Evolutionary conservation across 345 rosid species (phyloP), one percentile per base, ranked within the genome.

Genomic region (Mercurialis annua): DNA sequence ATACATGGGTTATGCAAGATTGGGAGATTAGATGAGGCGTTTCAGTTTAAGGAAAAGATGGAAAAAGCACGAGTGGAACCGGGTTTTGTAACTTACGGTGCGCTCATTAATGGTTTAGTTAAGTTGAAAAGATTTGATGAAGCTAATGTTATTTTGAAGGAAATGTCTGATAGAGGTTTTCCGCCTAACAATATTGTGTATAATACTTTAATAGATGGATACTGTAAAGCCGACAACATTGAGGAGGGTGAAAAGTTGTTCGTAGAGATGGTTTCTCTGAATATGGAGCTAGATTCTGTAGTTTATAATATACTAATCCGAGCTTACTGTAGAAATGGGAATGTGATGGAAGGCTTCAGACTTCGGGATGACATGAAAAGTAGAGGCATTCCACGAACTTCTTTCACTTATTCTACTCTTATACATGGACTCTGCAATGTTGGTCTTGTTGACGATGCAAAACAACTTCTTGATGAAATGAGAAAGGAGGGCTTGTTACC

Each of bases 131-230:
- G 78, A 76, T 76, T 87, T 75, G 85, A 78, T 78, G 89, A 83
- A 40, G 92, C 91, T 29, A 81, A 77, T 59, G 63, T 40, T 58
- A 66, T 87, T 58, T 43, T 83, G 69, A 80, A 78, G 72, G 97
- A 91, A 81, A 85, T 87, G 81, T 70, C 80, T 26, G 75, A 71
- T 58, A 78, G 62, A 65, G 90, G 91, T 38, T 72, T 85, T 73
- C 65, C 70, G 65, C 86, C 86, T 8, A 91, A 86, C 74, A 83
- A 79, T 54, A 70, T 89, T 70, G 83, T 89, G 21, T 87, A 84
- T 72, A 89, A 89, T 78, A 89, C 89, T 24, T 62, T 89, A 69
- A 84, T 87, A 72, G 80, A 81, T 80, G 83, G 97, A 46, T 89
- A 77, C 55, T 89, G 96, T 76, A 86, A 82, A 74, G 91, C 85